Conservation (phyloP, 2,329 filamentous ascomycete genomes). For the Monilinia aucupariae region DNA sequence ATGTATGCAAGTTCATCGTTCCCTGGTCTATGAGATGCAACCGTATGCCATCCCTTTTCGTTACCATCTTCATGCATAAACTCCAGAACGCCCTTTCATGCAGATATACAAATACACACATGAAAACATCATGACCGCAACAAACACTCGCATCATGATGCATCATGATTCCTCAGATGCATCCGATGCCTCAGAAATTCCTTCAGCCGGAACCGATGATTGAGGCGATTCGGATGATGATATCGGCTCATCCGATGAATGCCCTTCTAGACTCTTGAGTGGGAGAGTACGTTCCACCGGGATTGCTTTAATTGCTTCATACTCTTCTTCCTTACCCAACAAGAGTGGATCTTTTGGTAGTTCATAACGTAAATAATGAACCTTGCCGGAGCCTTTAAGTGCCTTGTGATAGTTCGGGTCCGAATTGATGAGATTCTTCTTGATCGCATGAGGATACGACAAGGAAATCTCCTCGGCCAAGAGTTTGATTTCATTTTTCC, state of each 20-base stretch:
- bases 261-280: not conserved
- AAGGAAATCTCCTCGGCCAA: not conserved
- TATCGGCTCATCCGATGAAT: not conserved
- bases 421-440: not conserved
- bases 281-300: not conserved
- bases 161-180: not conserved
- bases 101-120: not conserved
- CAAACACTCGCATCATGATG: not conserved
- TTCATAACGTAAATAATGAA: not conserved
- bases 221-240: not conserved
- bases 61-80: not conserved
- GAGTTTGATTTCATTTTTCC: slow-evolving; percentile 1
- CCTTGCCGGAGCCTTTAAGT: not conserved
- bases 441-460: not conserved
- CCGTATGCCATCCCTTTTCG: not conserved
- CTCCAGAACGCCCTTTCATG: slow-evolving; percentile 14
- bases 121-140: not conserved
- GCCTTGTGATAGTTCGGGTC: not conserved
- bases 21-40: not conserved
- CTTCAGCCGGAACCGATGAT: not conserved
- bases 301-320: not conserved
- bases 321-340: not conserved
- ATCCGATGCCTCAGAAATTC: not conserved
- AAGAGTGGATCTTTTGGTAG: not conserved
- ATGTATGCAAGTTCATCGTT: not conserved